Evolutionary conservation across 352 stramenopile species (phyloP), one percentile per base, ranked within the genome.

Genomic region (Globisporangium camurandrum): DNA sequence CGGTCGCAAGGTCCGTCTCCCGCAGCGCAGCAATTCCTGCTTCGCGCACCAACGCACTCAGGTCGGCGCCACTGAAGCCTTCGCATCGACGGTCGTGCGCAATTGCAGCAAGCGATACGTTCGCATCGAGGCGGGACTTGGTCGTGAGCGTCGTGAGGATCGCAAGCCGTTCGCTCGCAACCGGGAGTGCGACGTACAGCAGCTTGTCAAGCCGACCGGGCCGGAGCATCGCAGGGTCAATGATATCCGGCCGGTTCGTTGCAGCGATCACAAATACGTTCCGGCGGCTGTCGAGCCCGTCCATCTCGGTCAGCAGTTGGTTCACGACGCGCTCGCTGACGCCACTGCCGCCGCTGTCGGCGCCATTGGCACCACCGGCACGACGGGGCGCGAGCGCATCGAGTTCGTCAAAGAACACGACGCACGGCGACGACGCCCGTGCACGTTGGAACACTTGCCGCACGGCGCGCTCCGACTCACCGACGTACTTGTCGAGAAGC

Each of bases 371-470:
- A 17, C 62, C 74, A 37, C 75, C 86, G 0, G 89, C 94, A 10
- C 96, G 76, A 34, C 93, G 89, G 9, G 96, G 97, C 55, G 89
- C 97, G 16, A 99, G 66, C 28, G 95, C 95, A 67, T 99, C 97
- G 22, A 99, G 76, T 69, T 99, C 97, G 54, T 99, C 97, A 51
- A 99, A 99, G 71, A 99, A 99, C 14, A 99, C 91, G n/a, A 99
- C 95, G 66, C 97, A 99, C 3, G 97, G 97, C 49, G 90, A 96
- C 14, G 95, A 98, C 42, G 93, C 94, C 2, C 96, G 75, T n/a
- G 97, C 97, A 43, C 97, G 82, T 69, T 98, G 89, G 75, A 99
- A 99, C 1, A 99, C 92, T 53, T 97, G 86, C 7, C 92, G 86
- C 44, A 97, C 92, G 1, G 88, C 92, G 30, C 91, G 81, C 68